phyloP scores from a whole-genome alignment of 108 stramenopile species.

The Cyclotella atomus region DNA sequence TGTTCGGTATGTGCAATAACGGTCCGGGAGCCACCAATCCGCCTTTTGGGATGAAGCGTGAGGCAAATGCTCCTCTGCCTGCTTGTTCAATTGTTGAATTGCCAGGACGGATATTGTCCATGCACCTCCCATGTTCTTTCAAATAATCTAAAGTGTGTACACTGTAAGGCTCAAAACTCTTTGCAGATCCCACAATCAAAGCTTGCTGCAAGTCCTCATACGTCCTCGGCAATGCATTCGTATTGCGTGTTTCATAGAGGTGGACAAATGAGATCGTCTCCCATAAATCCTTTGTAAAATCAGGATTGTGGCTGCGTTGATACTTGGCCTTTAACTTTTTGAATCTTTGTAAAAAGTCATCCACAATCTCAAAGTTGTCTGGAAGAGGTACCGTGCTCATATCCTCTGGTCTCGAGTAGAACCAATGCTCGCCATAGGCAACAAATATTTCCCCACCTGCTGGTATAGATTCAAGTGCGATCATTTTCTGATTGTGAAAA shows the following conservation, averaged over 20 bases:
- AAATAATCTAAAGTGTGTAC: constrained; percentile 45
- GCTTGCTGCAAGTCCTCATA: constrained; percentile 45
- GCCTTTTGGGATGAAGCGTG: constrained; percentile 62
- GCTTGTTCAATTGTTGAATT: constrained; percentile 67
- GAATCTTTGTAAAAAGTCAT: constrained; percentile 35
- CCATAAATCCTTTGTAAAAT: constrained; percentile 50
- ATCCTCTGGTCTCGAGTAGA: constrained; percentile 15
- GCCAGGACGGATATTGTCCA: constrained; percentile 72
- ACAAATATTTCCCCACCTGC: constrained; percentile 58
- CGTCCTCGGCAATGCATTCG: constrained; percentile 35
- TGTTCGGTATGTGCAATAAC: constrained; percentile 66
- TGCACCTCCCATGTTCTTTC: constrained; percentile 62
- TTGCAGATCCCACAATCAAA: constrained; percentile 35
- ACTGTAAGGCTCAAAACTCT: constrained; percentile 46
- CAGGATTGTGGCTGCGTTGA: constrained; percentile 24
- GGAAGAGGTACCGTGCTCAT: constrained; percentile 32
- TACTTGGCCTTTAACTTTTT: constrained; percentile 25
- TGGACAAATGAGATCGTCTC: constrained; percentile 14
- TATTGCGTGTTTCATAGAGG: constrained; percentile 24
- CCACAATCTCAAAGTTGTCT: constrained; percentile 25
- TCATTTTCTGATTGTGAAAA: constrained; percentile 49
- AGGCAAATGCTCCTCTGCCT: constrained; percentile 82
- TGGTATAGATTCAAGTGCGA: constrained; percentile 22
- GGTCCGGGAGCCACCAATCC: constrained; percentile 75
- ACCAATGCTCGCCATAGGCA: constrained; percentile 52